Percentiles rank a stretch among this genome's conserved stretches.
phyloP scores from a whole-genome alignment of 75 land plant genomes.

The Selaginella moellendorffii region DNA sequence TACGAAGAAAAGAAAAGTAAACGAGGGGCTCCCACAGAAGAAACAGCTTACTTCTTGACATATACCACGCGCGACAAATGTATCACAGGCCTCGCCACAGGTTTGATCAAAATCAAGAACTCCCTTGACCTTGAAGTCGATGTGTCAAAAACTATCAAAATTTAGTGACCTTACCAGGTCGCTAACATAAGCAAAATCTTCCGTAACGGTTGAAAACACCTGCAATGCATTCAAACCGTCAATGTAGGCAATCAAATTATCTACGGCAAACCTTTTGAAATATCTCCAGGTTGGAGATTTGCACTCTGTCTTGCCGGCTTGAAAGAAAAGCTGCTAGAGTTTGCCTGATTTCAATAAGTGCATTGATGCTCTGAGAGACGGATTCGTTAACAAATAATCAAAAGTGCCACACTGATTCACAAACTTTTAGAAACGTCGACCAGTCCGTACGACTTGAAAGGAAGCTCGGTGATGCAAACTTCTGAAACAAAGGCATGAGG shows the following conservation, averaged over 20 bases:
- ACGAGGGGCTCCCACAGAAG: too few species aligned
- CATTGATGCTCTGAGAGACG: slow-evolving; percentile 51
- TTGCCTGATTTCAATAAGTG: slow-evolving; percentile 54
- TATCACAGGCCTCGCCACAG: slow-evolving; percentile 60
- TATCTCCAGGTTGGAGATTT: background rate
- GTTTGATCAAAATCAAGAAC: slow-evolving; percentile 56
- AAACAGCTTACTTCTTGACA: slow-evolving; percentile 60
- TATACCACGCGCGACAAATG: slow-evolving; percentile 55
- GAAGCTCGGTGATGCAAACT: slow-evolving; percentile 71
- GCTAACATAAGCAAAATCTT: slow-evolving; percentile 65
- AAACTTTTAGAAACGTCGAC: slow-evolving; percentile 52
- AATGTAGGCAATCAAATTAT: too few species aligned
- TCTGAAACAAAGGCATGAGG: slow-evolving; percentile 19
- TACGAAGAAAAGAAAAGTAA: slow-evolving; percentile 10
- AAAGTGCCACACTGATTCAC: background rate
- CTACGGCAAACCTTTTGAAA: background rate
- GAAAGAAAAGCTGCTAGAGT: slow-evolving; percentile 59
- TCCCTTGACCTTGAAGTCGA: slow-evolving; percentile 54
- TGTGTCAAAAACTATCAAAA: background rate
- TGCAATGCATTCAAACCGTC: slow-evolving; percentile 23
- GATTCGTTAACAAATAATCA: background rate
- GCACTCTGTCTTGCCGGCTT: background rate
- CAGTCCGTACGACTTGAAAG: slow-evolving; percentile 53
- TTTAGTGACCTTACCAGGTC: slow-evolving; percentile 51
- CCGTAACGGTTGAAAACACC: slow-evolving; percentile 39